Evolutionary conservation across 306 rosid species (phyloP).

Genomic region (Herpetospermum pedunculosum): DNA sequence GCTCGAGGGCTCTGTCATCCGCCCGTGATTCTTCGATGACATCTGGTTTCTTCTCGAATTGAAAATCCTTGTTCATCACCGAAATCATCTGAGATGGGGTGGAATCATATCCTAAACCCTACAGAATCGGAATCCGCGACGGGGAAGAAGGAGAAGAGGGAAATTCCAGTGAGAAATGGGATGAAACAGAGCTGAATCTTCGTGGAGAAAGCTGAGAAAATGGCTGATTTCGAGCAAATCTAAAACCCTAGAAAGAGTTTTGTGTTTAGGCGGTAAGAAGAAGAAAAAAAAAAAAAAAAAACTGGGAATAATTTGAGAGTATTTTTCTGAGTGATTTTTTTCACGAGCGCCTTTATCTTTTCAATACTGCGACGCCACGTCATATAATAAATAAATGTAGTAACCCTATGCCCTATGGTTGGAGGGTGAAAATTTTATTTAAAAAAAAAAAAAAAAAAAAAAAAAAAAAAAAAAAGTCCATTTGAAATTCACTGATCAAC

Average conservation of each 20-base stretch:
- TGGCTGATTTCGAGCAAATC: conserved; percentile 3
- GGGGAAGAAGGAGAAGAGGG: neutral
- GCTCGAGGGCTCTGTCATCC: conserved; percentile 17
- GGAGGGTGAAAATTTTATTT: too few species aligned
- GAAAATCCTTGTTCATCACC: conserved; percentile 43
- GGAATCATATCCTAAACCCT: conserved; percentile 21
- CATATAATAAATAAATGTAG: too few species aligned
- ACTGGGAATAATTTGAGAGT: conserved; percentile 1
- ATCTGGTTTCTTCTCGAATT: conserved; percentile 22
- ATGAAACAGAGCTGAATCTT: neutral
- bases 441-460: too few species aligned
- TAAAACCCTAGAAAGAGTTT: conserved; percentile 11
- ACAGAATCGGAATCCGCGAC: neutral
- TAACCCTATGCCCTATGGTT: too few species aligned
- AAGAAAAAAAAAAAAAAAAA: neutral
- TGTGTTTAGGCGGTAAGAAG: conserved; percentile 25
- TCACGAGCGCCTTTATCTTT: neutral
- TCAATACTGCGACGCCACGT: neutral
- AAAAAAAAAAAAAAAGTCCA: too few species aligned
- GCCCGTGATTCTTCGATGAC: conserved; percentile 15
- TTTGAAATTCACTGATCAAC: too few species aligned
- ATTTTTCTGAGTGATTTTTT: conserved; percentile 3
- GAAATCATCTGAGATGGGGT: conserved; percentile 16
- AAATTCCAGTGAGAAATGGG: neutral
- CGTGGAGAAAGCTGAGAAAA: neutral